Conservation (phyloP, 2,329 filamentous ascomycete genomes). For the Alternaria arbusti region DNA sequence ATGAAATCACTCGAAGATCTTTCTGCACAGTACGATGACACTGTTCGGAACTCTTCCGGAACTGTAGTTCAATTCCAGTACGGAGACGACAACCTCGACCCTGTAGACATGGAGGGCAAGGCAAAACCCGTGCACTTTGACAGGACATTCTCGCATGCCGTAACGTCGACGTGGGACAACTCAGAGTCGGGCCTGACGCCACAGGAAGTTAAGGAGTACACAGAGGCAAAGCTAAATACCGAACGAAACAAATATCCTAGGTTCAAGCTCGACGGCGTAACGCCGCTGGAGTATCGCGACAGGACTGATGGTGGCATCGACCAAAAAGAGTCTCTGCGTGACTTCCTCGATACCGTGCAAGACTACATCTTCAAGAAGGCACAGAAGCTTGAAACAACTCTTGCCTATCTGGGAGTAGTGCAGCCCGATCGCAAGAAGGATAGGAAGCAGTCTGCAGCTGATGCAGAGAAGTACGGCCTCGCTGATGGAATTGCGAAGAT, state of each 20-base stretch:
- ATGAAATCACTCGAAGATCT: slow-evolving; percentile 99
- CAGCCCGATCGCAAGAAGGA: slow-evolving; percentile 19
- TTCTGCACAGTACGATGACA: slow-evolving; percentile 91
- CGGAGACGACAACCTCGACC: slow-evolving; percentile 93
- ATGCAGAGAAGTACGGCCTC: slow-evolving; percentile 46
- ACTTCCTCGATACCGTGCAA: slow-evolving; percentile 80
- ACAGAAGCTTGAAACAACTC: slow-evolving; percentile 62
- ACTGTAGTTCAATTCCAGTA: slow-evolving; percentile 97
- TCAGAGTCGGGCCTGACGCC: slow-evolving; percentile 75
- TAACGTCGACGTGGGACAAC: slow-evolving; percentile 80
- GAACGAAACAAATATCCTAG: slow-evolving; percentile 65
- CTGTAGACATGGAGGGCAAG: slow-evolving; percentile 95
- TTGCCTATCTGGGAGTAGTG: slow-evolving; percentile 34
- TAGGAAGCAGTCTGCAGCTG: slow-evolving; percentile 26
- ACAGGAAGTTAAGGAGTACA: slow-evolving; percentile 72
- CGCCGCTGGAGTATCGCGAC: slow-evolving; percentile 71
- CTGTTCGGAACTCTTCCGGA: slow-evolving; percentile 87
- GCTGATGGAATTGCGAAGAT: slow-evolving; percentile 83
- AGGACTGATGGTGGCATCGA: slow-evolving; percentile 64
- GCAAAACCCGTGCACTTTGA: slow-evolving; percentile 92
- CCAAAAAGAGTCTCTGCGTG: slow-evolving; percentile 74
- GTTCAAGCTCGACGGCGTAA: slow-evolving; percentile 42
- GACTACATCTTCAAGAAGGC: slow-evolving; percentile 72
- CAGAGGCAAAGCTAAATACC: slow-evolving; percentile 69
- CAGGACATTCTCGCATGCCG: slow-evolving; percentile 83